Base-by-base conservation (phyloP, 148 eudicot species). In the Amaranthus palmeri region DNA sequence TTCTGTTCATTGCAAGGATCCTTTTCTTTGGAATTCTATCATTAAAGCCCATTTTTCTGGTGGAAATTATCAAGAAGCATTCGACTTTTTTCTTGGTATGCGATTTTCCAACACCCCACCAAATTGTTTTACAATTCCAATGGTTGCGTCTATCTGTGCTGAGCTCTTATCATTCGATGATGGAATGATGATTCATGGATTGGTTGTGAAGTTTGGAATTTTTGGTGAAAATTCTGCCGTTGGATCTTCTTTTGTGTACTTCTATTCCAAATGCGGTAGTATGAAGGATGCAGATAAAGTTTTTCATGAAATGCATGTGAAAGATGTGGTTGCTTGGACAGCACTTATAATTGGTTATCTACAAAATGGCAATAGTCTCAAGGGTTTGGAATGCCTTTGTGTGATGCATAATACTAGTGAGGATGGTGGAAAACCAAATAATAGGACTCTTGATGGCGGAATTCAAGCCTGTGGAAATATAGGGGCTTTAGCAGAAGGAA, bases 381-480 rank as follows among this genome's bases (percentile, higher is more conserved):
- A 80, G 61, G 87, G 85, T 72, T 84, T 90, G 81, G 71, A 74
- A 59, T 78, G 83, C 75, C 52, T 90, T 68, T 77, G 84, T 74
- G 63, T 79, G 76, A 86, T 88, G 96, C 84, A 82, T 70, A 82
- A 75, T 77, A 64, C 48, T 66, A 81, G 86, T 12, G 83, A 69
- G 45, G 71, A 83, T 59, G 51, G 60, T 18, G 86, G 78, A 77
- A 76, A 81, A 67, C 91, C 89, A 42, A 90, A 90, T 83, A 68
- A 72, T 57, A 79, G 96, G 68, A 90, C 91, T n/a, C 71, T 90
- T 42, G 88, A 83, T 84, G 92, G 86, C 8, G 93, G 96, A 14
- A 83, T 90, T 67, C 85, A 81, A 79, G 92, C 92, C 5, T 88
- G 91, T 78, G 89, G 81, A 52, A 67, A 88, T 76, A 69, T 86